Percentiles rank a stretch among this genome's conserved stretches.
These are phyloP conservation scores for Mucor mucedo DNA, from an alignment of 371 early-diverging fungal genomes.

Conservation along the genomic window DNA sequence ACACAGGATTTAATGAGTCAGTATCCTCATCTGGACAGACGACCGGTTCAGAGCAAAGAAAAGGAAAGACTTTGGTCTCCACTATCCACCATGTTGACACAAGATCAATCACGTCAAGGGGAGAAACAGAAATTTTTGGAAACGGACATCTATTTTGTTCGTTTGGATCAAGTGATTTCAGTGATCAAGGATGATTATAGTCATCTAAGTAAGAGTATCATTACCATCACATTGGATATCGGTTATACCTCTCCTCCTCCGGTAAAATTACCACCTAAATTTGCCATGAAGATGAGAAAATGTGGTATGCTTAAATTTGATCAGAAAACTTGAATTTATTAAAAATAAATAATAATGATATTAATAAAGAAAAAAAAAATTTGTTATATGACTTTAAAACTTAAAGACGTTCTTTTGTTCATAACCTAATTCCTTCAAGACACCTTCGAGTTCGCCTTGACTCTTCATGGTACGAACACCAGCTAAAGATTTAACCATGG, in stretches of 20 bases:
- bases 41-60: constrained; percentile 55
- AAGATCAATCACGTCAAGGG: constrained; percentile 39
- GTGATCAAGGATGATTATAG: constrained; percentile 67
- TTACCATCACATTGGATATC: constrained; percentile 73
- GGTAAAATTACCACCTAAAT: constrained; percentile 54
- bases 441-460: constrained; percentile 86
- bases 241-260: constrained; percentile 40
- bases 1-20: constrained; percentile 51
- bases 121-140: constrained; percentile 65
- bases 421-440: constrained; percentile 88
- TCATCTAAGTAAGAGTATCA: constrained; percentile 67
- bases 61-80: constrained; percentile 77
- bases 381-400: constrained; percentile 57
- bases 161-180: constrained; percentile 65
- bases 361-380: background rate
- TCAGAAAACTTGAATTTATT: constrained; percentile 7
- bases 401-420: constrained; percentile 82
- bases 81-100: constrained; percentile 66
- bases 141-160: constrained; percentile 65
- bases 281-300: constrained; percentile 57
- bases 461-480: constrained; percentile 85
- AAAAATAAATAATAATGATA: background rate
- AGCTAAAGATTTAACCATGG: constrained; percentile 78
- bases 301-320: constrained; percentile 20
- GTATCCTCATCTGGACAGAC: constrained; percentile 65